phyloP scores from a whole-genome alignment of 495 filamentous ascomycete genomes.

The Daldinia caldariorum region DNA sequence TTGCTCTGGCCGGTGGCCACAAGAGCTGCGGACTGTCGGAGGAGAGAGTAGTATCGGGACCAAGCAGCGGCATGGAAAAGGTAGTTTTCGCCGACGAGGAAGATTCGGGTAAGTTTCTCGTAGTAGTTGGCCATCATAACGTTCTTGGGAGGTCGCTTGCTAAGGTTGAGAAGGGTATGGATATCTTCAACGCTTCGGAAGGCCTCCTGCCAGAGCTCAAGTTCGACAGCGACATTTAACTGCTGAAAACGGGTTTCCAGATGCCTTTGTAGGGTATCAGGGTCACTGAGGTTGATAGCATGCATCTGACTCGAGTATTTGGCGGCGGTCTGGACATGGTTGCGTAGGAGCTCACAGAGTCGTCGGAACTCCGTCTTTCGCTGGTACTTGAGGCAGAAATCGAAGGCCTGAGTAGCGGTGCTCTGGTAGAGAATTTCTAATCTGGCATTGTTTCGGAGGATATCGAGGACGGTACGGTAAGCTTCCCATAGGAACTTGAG shows the following conservation, averaged over 20 bases:
- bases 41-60: conserved; percentile 95
- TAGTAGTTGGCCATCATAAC: conserved; percentile 99
- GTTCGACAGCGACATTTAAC: conserved; percentile 95
- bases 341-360: conserved; percentile 95
- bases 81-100: conserved; percentile 98
- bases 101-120: conserved; percentile 97
- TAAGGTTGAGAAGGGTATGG: conserved; percentile 96
- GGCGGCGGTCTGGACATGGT: conserved; percentile 98
- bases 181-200: conserved; percentile 99
- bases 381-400: conserved; percentile 97
- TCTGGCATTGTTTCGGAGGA: conserved; percentile 97
- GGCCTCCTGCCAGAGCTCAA: conserved; percentile 98
- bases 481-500: conserved; percentile 99
- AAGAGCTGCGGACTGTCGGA: conserved; percentile 86
- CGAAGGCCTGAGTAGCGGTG: conserved; percentile 96
- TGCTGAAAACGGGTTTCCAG: conserved; percentile 98
- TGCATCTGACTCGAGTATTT: conserved; percentile 99
- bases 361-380: conserved; percentile 99
- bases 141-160: conserved; percentile 99
- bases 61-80: conserved; percentile 98
- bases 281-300: conserved; percentile 97
- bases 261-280: conserved; percentile 96
- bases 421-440: conserved; percentile 98
- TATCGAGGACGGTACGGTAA: conserved; percentile 98
- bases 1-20: conserved; percentile 87